These are phyloP conservation scores for Microdochium bolleyi DNA, from an alignment of 2,329 filamentous ascomycete genomes.

Conservation along the genomic window DNA sequence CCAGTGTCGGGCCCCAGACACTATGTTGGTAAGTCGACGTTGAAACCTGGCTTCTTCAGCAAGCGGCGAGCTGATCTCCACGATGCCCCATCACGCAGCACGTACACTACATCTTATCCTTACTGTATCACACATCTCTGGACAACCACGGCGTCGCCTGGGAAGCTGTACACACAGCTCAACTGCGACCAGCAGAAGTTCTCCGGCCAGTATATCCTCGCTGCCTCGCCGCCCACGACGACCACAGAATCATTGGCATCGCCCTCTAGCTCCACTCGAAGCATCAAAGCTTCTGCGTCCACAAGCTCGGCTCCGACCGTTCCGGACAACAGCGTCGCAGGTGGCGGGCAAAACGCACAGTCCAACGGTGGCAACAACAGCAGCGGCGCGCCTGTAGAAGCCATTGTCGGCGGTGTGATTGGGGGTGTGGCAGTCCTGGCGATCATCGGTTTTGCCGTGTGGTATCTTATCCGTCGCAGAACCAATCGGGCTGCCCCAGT, in stretches of 20 bases:
- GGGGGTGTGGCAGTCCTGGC: slow-evolving; percentile 9
- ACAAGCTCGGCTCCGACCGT: neutral
- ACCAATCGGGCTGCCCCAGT: neutral
- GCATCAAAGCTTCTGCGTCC: neutral
- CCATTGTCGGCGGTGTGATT: slow-evolving; percentile 10
- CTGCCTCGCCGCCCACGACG: slow-evolving; percentile 3
- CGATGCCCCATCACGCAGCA: neutral
- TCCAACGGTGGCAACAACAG: neutral
- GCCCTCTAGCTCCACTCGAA: neutral
- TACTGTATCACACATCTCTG: slow-evolving; percentile 12
- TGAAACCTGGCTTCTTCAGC: neutral
- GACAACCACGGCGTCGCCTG: slow-evolving; percentile 10
- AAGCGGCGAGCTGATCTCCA: neutral
- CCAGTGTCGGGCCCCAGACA: slow-evolving; percentile 4
- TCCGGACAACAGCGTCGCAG: neutral
- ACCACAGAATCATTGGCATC: neutral
- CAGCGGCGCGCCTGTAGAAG: slow-evolving; percentile 1
- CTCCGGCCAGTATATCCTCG: slow-evolving; percentile 6
- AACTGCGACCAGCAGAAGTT: slow-evolving; percentile 8
- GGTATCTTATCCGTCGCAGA: slow-evolving; percentile 3
- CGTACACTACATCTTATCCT: slow-evolving; percentile 4
- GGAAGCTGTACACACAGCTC: slow-evolving; percentile 15
- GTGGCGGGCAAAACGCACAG: neutral
- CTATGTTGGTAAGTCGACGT: slow-evolving; percentile 10
- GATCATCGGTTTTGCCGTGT: slow-evolving; percentile 5